Base-by-base conservation (phyloP, 2,329 filamentous ascomycete genomes). In the Monosporascus sp. region DNA sequence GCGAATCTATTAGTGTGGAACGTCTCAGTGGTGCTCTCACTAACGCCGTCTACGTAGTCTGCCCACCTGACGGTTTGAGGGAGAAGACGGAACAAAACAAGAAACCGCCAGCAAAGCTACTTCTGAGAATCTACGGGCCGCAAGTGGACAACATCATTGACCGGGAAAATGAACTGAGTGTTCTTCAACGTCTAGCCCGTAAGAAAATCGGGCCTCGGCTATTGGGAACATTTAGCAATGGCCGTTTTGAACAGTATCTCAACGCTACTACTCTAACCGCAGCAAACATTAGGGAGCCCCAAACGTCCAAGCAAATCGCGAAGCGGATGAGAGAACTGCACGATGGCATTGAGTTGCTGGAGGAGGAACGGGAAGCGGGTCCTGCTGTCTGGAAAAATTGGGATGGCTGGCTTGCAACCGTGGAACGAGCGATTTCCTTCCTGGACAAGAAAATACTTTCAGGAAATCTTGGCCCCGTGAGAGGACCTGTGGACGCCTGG, bases 241-340 rank as follows among this genome's bases (percentile, higher is more conserved):
- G 94, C 9, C 88, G 94, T 5, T 99, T 99, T 60, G 94, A 99
- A 72, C 88, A 99, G 69, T 97, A 86, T 67, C 89, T 97, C 67
- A 84, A 96, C 66, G 91, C 94, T 1, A 83, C 83, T 38, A 86
- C 94, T 1, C 79, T 99, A 43, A 93, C 86, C 0, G 79, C 87
- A 0, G 77, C 81, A 25, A 89, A 96, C 60, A 73, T 99, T 46
- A 86, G 90, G 38, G 83, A 89, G 35, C 82, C 89, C 0, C 89
- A 90, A 49, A 97, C 90, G 0, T 95, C 89, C 36, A 88, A 83
- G 65, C 89, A 96, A 67, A 99, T 99, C 65, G 93, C 94, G 14
- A 97, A 97, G 77, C 89, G 94, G 49, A 96, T 99, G 90, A 82
- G 92, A 57, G 94, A 99, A 70, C 79, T 99, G 37, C 94, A 99